phyloP scores from a whole-genome alignment of 2,329 filamentous ascomycete genomes.

The Thermoascus crustaceus region DNA sequence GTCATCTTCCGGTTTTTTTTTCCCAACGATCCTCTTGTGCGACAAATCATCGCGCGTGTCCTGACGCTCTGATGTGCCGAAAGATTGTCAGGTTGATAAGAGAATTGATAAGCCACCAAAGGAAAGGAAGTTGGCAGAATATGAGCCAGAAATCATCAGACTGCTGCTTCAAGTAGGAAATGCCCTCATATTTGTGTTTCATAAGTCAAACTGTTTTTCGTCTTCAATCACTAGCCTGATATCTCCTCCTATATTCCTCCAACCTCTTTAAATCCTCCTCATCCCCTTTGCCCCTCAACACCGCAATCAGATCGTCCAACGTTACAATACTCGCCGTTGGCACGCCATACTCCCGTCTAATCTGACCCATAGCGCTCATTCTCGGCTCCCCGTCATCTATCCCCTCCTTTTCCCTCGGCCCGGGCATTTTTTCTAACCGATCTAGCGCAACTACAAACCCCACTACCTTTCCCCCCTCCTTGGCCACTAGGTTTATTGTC shows the following conservation, averaged over 20 bases:
- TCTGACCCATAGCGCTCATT: slow-evolving; percentile 72
- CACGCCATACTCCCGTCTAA: slow-evolving; percentile 69
- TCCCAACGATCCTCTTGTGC: too few relatives aligned
- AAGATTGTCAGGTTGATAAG: too few relatives aligned
- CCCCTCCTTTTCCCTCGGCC: slow-evolving; percentile 56
- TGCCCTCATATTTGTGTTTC: too few relatives aligned
- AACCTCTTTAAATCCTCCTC: slow-evolving; percentile 55
- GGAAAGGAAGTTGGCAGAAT: too few relatives aligned
- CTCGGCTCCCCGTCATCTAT: slow-evolving; percentile 57
- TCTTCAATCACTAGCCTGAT: slow-evolving; percentile 21
- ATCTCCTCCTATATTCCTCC: slow-evolving; percentile 55
- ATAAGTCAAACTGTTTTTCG: too few relatives aligned
- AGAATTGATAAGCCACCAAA: too few relatives aligned
- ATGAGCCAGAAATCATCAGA: too few relatives aligned
- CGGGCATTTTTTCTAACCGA: slow-evolving; percentile 1
- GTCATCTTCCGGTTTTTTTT: too few relatives aligned
- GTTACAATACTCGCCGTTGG: slow-evolving; percentile 75
- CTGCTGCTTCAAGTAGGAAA: too few relatives aligned
- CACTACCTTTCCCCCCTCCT: slow-evolving; percentile 1
- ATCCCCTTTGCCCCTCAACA: slow-evolving; percentile 51
- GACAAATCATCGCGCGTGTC: too few relatives aligned
- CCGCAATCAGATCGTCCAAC: slow-evolving; percentile 67
- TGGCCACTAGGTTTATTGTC: not conserved
- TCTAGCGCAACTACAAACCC: slow-evolving; percentile 1
- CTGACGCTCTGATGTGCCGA: too few relatives aligned